phyloP scores from a whole-genome alignment of 192 early-diverging fungal species.

The Jimgerdemannia lactiflua region DNA sequence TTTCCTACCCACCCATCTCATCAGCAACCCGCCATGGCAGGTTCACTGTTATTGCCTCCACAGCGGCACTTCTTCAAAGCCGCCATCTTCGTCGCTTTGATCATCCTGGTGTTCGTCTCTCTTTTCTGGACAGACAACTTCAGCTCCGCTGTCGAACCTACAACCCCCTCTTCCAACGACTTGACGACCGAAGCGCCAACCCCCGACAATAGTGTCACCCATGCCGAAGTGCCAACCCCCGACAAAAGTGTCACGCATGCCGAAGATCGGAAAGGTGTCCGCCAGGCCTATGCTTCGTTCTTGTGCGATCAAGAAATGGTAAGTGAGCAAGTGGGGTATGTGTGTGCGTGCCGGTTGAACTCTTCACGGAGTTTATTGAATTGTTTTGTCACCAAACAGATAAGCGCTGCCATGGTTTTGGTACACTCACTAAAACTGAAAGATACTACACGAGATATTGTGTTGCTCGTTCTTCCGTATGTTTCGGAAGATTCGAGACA shows the following conservation, averaged over 20 bases:
- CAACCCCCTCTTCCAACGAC: background rate
- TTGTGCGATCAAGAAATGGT: constrained; percentile 20
- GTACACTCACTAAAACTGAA: constrained; percentile 8
- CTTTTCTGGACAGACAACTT: background rate
- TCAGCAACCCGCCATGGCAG: background rate
- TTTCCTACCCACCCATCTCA: no score
- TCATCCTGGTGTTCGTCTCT: background rate
- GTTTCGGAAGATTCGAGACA: constrained; percentile 1
- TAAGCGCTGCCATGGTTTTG: constrained; percentile 7
- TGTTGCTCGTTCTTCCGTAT: constrained; percentile 8
- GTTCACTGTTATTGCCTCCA: background rate
- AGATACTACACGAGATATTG: constrained; percentile 12
- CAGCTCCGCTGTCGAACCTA: background rate
- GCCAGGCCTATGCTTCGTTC: constrained; percentile 11
- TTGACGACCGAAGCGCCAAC: no score
- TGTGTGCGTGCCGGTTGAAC: no score
- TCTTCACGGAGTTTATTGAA: background rate
- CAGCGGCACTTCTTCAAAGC: background rate
- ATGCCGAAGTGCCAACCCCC: background rate
- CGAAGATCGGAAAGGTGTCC: background rate
- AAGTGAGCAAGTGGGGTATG: background rate
- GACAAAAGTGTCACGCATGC: background rate
- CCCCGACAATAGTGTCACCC: background rate
- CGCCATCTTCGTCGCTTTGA: background rate
- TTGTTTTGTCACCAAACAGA: background rate